phyloP scores from a whole-genome alignment of 2,329 filamentous ascomycete species.

The Helicocarpus griseus region DNA sequence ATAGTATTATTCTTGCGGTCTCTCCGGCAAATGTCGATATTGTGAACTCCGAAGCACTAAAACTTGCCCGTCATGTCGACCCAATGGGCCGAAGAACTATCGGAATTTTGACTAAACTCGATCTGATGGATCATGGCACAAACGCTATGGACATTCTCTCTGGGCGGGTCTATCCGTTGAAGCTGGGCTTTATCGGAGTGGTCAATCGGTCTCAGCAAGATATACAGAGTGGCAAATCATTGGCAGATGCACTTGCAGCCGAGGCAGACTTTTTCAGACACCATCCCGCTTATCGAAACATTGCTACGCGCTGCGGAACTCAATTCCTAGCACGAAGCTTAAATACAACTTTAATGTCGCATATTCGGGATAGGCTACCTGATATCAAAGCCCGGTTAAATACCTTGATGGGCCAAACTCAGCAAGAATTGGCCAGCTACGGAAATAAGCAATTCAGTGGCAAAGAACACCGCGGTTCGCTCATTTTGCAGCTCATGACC shows the following conservation, averaged over 20 bases:
- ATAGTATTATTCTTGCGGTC: constrained; percentile 94
- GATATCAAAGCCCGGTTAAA: constrained; percentile 98
- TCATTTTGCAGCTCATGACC: constrained; percentile 96
- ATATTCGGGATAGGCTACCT: constrained; percentile 89
- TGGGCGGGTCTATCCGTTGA: constrained; percentile 89
- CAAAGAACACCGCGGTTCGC: constrained; percentile 88
- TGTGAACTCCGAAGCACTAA: constrained; percentile 95
- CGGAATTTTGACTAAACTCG: constrained; percentile 91
- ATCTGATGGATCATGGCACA: constrained; percentile 97
- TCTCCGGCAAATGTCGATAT: constrained; percentile 97
- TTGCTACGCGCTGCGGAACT: constrained; percentile 85
- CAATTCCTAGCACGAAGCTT: constrained; percentile 90
- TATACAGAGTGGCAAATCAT: constrained; percentile 90
- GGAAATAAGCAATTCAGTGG: constrained; percentile 96
- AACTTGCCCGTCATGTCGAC: constrained; percentile 94
- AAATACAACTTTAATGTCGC: constrained; percentile 88
- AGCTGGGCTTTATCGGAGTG: constrained; percentile 94
- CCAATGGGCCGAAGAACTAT: constrained; percentile 90
- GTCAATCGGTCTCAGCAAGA: constrained; percentile 98
- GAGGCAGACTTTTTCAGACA: constrained; percentile 95
- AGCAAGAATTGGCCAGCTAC: constrained; percentile 95
- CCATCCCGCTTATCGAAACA: constrained; percentile 94
- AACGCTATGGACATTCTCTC: constrained; percentile 97
- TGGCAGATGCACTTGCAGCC: constrained; percentile 79
- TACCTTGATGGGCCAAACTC: constrained; percentile 98